Conservation (phyloP, 2,329 filamentous ascomycete genomes). For the Aspergillus sergii region DNA sequence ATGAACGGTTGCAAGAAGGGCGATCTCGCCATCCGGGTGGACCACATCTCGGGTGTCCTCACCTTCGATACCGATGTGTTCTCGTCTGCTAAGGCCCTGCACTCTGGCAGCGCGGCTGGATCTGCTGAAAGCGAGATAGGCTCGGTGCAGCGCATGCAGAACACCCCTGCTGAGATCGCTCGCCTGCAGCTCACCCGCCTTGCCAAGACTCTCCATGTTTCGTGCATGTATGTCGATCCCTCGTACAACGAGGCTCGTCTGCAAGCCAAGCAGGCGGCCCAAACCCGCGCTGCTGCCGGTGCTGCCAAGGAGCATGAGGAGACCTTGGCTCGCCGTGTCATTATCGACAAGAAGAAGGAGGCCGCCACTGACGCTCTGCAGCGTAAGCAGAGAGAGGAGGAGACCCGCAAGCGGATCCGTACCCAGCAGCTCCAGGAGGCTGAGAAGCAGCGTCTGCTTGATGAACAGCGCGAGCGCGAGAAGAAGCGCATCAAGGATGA, state of each 20-base stretch:
- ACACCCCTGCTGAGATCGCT: constrained; percentile 96
- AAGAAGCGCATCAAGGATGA: constrained; percentile 83
- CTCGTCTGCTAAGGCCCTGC: constrained; percentile 90
- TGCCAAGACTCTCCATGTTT: constrained; percentile 86
- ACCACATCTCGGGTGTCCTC: constrained; percentile 91
- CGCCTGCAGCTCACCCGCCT: constrained; percentile 91
- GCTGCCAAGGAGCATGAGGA: constrained; percentile 90
- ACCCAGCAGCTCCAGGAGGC: constrained; percentile 88
- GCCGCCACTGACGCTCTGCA: constrained; percentile 87
- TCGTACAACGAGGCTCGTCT: constrained; percentile 80
- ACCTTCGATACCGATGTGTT: constrained; percentile 99
- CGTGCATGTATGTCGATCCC: constrained; percentile 94
- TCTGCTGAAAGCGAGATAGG: constrained; percentile 84
- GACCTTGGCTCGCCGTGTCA: constrained; percentile 78
- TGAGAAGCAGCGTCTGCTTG: constrained; percentile 83
- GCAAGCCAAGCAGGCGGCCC: constrained; percentile 76
- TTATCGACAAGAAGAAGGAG: constrained; percentile 97
- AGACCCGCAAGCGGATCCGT: constrained; percentile 80
- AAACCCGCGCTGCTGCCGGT: constrained; percentile 79
- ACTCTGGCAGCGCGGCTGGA: constrained; percentile 79
- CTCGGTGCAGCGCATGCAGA: constrained; percentile 92
- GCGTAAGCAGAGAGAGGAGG: constrained; percentile 88
- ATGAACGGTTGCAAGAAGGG: constrained; percentile 99
- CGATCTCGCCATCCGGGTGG: constrained; percentile 91
- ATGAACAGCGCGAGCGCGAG: constrained; percentile 90